Base-by-base conservation (phyloP, 116 monocot species). In the Cymodocea nodosa region DNA sequence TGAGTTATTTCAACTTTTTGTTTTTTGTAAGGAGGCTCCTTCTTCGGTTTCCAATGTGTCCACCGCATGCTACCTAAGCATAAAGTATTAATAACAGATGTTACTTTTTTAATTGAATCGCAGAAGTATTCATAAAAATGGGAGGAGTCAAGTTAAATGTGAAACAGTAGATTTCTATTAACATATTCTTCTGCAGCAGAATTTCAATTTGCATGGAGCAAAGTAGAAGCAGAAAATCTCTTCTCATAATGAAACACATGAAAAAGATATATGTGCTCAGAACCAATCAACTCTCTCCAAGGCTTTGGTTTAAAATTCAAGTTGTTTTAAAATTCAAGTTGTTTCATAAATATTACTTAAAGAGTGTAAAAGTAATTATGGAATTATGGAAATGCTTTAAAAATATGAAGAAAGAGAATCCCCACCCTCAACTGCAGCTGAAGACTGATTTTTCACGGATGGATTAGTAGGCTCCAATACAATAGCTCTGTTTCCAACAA, bases 391-490 rank as follows among this genome's bases (percentile, higher is more conserved):
- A 50, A 2, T 12, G 7, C 12, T n/a, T 57, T 69, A 44, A 22
- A 37, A 69, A 19, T 14, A 24, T 2, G 40, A 39, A 18, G 5
- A 70, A 70, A 6, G 17, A 63, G 5, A 70, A 69, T 66, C 52
- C 71, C 53, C 35, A 91, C 97, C 97, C 56, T 97, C 97, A 65
- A 91, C 79, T 52, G 74, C 82, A 59, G 97, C 87, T 59, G 97
- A 85, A 84, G 84, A 86, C 71, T 90, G 87, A 66, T 72, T 90
- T 76, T 90, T 84, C 24, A 94, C 87, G 77, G 95, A 85, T 63
- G 87, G 90, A 74, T 91, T 97, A 71, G 91, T 71, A 71, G 85
- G 85, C 60, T 97, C 97, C 60, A 97, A 76, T 14, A 91, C 74
- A 77, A 88, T 91, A 18, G 88, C 74, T 69, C 97, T 97, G 83